Evolutionary conservation across 208 protist species (phyloP).

Genomic region (Trypanosoma lewisi): DNA sequence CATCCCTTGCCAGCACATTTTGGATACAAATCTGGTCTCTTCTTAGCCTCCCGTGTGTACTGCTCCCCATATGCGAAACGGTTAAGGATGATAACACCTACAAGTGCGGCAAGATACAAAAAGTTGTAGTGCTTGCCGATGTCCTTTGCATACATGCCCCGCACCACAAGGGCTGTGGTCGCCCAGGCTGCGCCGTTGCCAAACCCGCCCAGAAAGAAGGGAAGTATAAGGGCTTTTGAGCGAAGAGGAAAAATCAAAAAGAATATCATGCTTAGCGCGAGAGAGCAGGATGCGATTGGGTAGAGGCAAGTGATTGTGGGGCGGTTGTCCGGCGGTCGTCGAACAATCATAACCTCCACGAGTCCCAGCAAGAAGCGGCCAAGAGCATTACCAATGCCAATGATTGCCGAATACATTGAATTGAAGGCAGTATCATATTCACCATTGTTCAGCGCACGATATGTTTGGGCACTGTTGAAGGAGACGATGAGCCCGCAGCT

Average conservation of each 20-base stretch:
- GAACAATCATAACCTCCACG: slow-evolving; percentile 31
- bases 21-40: slow-evolving; percentile 11
- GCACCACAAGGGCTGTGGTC: slow-evolving; percentile 40
- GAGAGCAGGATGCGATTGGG: slow-evolving; percentile 32
- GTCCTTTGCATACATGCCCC: slow-evolving; percentile 52
- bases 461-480: slow-evolving; percentile 37
- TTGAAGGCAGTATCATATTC: slow-evolving; percentile 18
- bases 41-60: slow-evolving; percentile 12
- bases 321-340: slow-evolving; percentile 27
- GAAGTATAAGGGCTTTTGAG: slow-evolving; percentile 46
- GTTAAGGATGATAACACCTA: slow-evolving; percentile 47
- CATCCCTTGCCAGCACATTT: slow-evolving; percentile 35
- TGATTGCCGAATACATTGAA: slow-evolving; percentile 48
- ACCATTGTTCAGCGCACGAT: slow-evolving; percentile 35
- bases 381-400: slow-evolving; percentile 60
- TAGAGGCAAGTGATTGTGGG: slow-evolving; percentile 44
- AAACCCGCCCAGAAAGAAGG: slow-evolving; percentile 42
- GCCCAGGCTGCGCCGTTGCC: slow-evolving; percentile 69
- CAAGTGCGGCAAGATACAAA: slow-evolving; percentile 41
- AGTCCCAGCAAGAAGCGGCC: slow-evolving; percentile 43
- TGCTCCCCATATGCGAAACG: slow-evolving; percentile 43
- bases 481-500: slow-evolving; percentile 12
- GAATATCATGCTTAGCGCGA: slow-evolving; percentile 43
- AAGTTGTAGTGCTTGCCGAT: slow-evolving; percentile 81
- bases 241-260: slow-evolving; percentile 35